Conservation (phyloP, 345 rosid species). For the Camelina neglecta region DNA sequence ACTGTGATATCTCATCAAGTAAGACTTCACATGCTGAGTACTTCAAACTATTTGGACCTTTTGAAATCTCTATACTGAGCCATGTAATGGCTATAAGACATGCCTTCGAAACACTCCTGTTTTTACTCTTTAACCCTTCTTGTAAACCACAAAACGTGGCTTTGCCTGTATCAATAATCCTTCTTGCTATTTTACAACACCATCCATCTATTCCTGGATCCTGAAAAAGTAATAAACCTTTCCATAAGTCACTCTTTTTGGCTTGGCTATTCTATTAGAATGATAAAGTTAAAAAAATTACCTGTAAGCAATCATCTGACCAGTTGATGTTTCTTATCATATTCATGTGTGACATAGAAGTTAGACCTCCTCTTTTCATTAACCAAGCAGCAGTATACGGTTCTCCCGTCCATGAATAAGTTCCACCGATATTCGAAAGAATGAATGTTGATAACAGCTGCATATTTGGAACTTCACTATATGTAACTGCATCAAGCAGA, state of each 20-base stretch:
- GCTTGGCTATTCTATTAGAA: neutral
- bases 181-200: constrained; percentile 73
- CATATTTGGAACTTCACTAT: constrained; percentile 51
- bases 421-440: constrained; percentile 86
- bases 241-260: constrained; percentile 9
- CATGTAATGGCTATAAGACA: constrained; percentile 69
- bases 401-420: constrained; percentile 88
- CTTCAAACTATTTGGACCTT: constrained; percentile 57
- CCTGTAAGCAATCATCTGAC: constrained; percentile 81
- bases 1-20: constrained; percentile 66
- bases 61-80: constrained; percentile 78
- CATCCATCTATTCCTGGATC: constrained; percentile 70
- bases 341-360: constrained; percentile 62
- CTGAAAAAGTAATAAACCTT: constrained; percentile 46
- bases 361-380: constrained; percentile 82
- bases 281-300: constrained; percentile 20
- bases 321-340: constrained; percentile 77
- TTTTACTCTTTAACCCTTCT: constrained; percentile 69
- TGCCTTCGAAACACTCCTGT: constrained; percentile 61
- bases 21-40: constrained; percentile 70
- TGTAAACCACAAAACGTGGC: constrained; percentile 59
- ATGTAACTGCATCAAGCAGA: constrained; percentile 56
- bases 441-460: constrained; percentile 66
- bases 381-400: constrained; percentile 86
- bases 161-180: constrained; percentile 55